phyloP scores from a whole-genome alignment of 441 rosid species.

The Croton setiger region DNA sequence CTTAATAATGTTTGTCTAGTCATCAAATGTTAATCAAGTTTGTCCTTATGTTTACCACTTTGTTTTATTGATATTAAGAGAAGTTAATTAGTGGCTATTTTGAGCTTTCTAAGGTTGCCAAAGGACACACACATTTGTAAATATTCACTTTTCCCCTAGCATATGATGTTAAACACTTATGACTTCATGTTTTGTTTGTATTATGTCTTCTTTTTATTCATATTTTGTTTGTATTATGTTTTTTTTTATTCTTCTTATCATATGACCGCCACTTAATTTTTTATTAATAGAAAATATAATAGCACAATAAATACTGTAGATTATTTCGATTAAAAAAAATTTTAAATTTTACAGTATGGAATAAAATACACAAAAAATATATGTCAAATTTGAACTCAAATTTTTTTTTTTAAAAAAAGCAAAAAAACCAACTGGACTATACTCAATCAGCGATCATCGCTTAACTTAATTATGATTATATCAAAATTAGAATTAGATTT shows the following conservation, averaged over 20 bases:
- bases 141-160: neutral
- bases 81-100: neutral
- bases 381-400: too few species aligned
- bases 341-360: too few species aligned
- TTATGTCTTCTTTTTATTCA: neutral
- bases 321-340: too few species aligned
- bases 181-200: constrained; percentile 15
- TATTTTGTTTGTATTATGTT: neutral
- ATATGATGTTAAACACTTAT: constrained; percentile 8
- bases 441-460: too few species aligned
- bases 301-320: too few species aligned
- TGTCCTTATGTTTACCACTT: neutral
- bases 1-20: constrained; percentile 18
- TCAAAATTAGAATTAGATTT: neutral
- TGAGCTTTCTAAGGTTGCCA: neutral
- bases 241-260: neutral
- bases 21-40: neutral
- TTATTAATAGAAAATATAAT: too few species aligned
- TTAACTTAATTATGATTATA: too few species aligned
- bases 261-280: too few species aligned
- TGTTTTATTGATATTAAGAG: neutral
- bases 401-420: too few species aligned
- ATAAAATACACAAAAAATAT: too few species aligned
- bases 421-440: too few species aligned
- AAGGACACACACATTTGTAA: neutral